Evolutionary conservation across 768 basidiomycete species (phyloP), one percentile per base, ranked within the genome.

Genomic region (Phlegmacium glaucopus): DNA sequence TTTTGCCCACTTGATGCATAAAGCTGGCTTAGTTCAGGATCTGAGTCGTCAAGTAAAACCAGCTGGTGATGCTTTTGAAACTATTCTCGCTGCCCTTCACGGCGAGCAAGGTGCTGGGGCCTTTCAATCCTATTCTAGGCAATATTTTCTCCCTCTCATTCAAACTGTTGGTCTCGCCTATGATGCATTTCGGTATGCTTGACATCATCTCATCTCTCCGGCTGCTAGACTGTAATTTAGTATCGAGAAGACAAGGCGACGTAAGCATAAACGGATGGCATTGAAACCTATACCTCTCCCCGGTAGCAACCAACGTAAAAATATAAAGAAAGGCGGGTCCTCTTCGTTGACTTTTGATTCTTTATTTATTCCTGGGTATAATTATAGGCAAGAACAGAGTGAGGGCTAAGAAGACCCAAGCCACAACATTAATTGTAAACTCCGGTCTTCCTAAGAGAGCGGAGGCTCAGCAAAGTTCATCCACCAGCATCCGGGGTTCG

Each of bases 41-140:
- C 49, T 64, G 8, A 38, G 29, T 12, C 47, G 53, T 12, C 32
- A 38, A 3, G 51, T 60, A 12, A 78, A 75, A 55, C 64, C 62
- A 10, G 71, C 61, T 6, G 77, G 72, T 12, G 77, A 77, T 51
- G 65, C 73, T 8, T 73, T 75, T 53, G 75, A 77, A 54, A 69
- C 72, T 10, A 66, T 76, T 16, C 67, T 77, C 1, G 75, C 68
- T n/a, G 68, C 67, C 5, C 72, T 69, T 47, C 69, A 71, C 53
- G 47, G 65, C 42, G 71, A 77, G 46, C 49, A 57, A 32, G 73
- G 76, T 4, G 62, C 67, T 27, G 54, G 62, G 30, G 63, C 61
- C 29, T 66, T 76, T 29, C 63, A 60, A 37, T 36, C 56, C 3
- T 77, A 74, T 72, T 62, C 72, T 2, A 57, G 59, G 44, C 62